Evolutionary conservation across 2,329 filamentous ascomycete genomes (phyloP), one percentile per base, ranked within the genome.

Genomic region (Macrophomina tecta): DNA sequence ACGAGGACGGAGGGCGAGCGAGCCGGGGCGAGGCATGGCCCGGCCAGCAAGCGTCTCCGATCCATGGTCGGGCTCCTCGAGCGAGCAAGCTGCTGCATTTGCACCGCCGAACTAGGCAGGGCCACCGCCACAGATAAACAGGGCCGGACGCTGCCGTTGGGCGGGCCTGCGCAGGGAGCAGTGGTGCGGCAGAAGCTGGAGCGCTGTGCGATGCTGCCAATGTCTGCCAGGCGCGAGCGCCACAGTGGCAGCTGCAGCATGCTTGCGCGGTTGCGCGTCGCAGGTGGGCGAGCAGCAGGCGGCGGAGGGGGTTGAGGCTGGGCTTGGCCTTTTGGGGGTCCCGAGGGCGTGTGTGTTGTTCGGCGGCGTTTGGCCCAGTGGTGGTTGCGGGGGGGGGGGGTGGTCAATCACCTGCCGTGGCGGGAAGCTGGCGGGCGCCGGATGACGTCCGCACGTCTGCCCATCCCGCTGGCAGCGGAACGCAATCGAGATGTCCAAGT

Each of bases 91-190:
- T 16, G 30, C 28, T 7, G 28, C 14, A 14, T 11, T 9, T 46
- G 56, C 40, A 61, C 40, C 30, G 56, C 42, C 32, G 40, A 30
- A 12, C 38, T 16, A 11, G 32, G 11, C 38, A 36, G 30, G 55
- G 52, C 53, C 55, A 58, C 38, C 56, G 56, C 56, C 56, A 61
- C 56, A 61, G 56, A 14, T 42, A 56, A 56, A 56, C 53, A 56
- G 23, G 9, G 34, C 34, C 34, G 52, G n/a, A 23, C 52, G 34
- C n/a, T 23, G 36, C 9, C 30, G 36, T 53, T 38, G 51, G 38
- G 51, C 28, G 28, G 28, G 30, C 32, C 32, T 9, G 18, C 3
- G 23, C 23, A 23, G 52, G n/a, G 52, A 28, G 16, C 28, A 30
- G 11, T 8, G 34, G 16, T 56, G 52, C 52, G 40, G 34, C 32